Evolutionary conservation across 2,329 filamentous ascomycete species (phyloP).

Genomic region (Pseudocercospora fuligena): DNA sequence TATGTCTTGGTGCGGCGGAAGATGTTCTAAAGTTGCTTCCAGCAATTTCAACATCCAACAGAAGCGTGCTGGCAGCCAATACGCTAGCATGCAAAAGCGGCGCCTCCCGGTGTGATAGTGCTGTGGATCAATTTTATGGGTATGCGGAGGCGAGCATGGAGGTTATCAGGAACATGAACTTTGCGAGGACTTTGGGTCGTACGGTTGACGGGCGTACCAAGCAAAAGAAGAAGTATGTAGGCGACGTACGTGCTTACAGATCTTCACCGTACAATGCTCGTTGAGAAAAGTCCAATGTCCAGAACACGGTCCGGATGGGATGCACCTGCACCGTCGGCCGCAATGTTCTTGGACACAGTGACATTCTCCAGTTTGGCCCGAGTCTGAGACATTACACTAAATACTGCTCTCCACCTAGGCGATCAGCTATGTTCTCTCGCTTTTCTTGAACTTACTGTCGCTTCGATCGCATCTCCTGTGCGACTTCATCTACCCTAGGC

Average conservation of each 20-base stretch:
- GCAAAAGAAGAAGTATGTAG: too few species aligned
- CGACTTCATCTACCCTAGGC: not conserved
- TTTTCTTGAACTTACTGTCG: not conserved
- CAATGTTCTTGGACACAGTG: not conserved
- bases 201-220: too few species aligned
- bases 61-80: not conserved
- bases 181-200: not conserved
- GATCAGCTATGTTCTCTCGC: not conserved
- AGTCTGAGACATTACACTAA: not conserved
- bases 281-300: not conserved
- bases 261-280: not conserved
- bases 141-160: slow-evolving; percentile 6
- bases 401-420: not conserved
- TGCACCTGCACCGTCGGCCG: not conserved
- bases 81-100: not conserved
- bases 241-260: not conserved
- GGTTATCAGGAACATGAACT: not conserved
- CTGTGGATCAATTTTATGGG: not conserved
- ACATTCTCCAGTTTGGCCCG: not conserved
- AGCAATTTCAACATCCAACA: not conserved
- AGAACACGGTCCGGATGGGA: slow-evolving; percentile 1
- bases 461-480: not conserved
- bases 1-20: not conserved
- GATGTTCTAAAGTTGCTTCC: not conserved
- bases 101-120: slow-evolving; percentile 8